These are phyloP conservation scores for Ceratonia siliqua DNA, from an alignment of 306 rosid species.

Conservation along the genomic window DNA sequence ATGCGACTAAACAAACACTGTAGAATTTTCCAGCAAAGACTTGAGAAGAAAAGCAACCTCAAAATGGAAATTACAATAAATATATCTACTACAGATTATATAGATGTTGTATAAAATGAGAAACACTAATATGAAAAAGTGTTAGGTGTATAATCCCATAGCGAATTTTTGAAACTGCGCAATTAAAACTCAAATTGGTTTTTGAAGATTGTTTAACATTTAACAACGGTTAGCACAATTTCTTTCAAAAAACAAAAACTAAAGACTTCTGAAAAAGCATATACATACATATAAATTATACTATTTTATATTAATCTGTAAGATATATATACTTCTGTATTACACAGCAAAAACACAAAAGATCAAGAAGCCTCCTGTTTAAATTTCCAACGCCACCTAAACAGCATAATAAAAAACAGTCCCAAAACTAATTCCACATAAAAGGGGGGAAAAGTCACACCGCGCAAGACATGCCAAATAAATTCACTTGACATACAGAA, in stretches of 20 bases:
- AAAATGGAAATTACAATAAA: not conserved
- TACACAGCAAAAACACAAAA: no score
- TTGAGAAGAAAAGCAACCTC: constrained; percentile 25
- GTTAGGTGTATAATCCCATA: constrained; percentile 9
- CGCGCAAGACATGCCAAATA: not conserved
- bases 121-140: constrained; percentile 16
- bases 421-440: not conserved
- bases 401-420: not conserved
- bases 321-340: not conserved
- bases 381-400: not conserved
- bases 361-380: not conserved
- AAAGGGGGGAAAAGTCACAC: not conserved
- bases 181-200: not conserved
- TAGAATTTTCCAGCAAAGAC: constrained; percentile 28
- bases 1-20: not conserved
- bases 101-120: not conserved
- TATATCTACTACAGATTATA: not conserved
- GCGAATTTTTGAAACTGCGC: constrained; percentile 16
- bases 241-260: not conserved
- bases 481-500: not conserved
- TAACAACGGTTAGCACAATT: not conserved
- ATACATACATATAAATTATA: not conserved
- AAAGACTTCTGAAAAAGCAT: not conserved
- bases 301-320: not conserved
- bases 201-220: not conserved